A percentile compares a stretch with the other conserved stretches of the same genome.
phyloP scores from a whole-genome alignment of 2,329 filamentous ascomycete genomes.

The Alternaria rosae region DNA sequence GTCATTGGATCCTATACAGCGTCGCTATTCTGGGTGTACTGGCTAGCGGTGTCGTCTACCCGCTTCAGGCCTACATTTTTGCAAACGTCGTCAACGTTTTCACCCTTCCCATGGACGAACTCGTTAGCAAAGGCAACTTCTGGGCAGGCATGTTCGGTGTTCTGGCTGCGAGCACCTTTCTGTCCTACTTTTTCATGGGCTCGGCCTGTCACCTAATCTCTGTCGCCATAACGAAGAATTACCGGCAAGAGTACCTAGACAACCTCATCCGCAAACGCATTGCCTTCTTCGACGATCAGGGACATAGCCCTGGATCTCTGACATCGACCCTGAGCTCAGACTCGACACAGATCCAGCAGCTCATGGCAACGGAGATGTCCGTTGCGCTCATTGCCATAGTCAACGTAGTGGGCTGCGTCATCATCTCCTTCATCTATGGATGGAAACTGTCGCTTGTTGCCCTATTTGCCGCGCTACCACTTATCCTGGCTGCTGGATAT shows the following conservation, averaged over 20 bases:
- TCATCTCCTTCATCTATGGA: slow-evolving; percentile 74
- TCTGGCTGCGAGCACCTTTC: slow-evolving; percentile 61
- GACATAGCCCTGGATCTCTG: slow-evolving; percentile 67
- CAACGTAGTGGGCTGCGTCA: slow-evolving; percentile 69
- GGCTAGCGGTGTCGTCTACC: slow-evolving; percentile 46
- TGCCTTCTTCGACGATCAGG: slow-evolving; percentile 67
- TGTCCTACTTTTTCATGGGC: slow-evolving; percentile 62
- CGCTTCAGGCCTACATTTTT: slow-evolving; percentile 51
- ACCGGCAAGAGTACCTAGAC: slow-evolving; percentile 68
- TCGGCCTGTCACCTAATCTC: slow-evolving; percentile 41
- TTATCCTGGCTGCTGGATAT: slow-evolving; percentile 59
- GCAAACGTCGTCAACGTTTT: slow-evolving; percentile 49
- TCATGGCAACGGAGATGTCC: slow-evolving; percentile 68
- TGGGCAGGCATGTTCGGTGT: slow-evolving; percentile 73
- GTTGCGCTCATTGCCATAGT: slow-evolving; percentile 69
- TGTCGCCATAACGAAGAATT: slow-evolving; percentile 57
- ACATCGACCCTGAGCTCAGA: slow-evolving; percentile 65
- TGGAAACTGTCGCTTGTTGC: slow-evolving; percentile 79
- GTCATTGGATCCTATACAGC: slow-evolving; percentile 44
- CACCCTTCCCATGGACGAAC: slow-evolving; percentile 38
- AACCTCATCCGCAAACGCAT: slow-evolving; percentile 67
- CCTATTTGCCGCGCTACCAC: slow-evolving; percentile 65
- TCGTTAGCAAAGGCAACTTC: slow-evolving; percentile 57
- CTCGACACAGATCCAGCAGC: slow-evolving; percentile 67
- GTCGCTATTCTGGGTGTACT: slow-evolving; percentile 40